phyloP scores from a whole-genome alignment of 2,329 filamentous ascomycete genomes.

The Aspergillus sergii region DNA sequence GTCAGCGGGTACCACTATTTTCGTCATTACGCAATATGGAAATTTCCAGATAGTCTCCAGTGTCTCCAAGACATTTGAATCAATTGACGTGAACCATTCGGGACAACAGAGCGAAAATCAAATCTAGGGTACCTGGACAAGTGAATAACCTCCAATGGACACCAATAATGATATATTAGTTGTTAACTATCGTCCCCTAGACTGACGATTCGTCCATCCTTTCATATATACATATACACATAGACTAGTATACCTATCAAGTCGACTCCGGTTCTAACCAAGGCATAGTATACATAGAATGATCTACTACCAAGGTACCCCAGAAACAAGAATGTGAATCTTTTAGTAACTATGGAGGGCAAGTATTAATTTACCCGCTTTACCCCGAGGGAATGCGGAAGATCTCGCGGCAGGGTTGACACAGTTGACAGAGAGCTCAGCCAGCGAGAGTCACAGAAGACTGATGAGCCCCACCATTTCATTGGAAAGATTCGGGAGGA shows the following conservation, averaged over 20 bases:
- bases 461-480: constrained; percentile 37
- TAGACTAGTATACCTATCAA: no score
- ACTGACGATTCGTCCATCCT: background rate
- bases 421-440: constrained; percentile 26
- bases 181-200: background rate
- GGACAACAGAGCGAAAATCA: background rate
- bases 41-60: constrained; percentile 14
- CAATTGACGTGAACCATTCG: background rate
- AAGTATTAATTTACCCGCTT: constrained; percentile 21
- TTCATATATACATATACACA: no score
- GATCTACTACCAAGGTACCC: background rate
- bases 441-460: constrained; percentile 31
- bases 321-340: background rate
- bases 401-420: constrained; percentile 35
- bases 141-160: background rate
- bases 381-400: constrained; percentile 40
- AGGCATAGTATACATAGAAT: background rate
- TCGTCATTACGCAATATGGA: constrained; percentile 28
- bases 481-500: constrained; percentile 43
- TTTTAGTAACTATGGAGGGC: background rate
- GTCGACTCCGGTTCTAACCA: background rate
- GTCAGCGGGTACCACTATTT: constrained; percentile 14
- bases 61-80: background rate
- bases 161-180: background rate
- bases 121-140: background rate